These are phyloP conservation scores for Galerina sulciceps DNA, from an alignment of 768 basidiomycete genomes.

Conservation along the genomic window DNA sequence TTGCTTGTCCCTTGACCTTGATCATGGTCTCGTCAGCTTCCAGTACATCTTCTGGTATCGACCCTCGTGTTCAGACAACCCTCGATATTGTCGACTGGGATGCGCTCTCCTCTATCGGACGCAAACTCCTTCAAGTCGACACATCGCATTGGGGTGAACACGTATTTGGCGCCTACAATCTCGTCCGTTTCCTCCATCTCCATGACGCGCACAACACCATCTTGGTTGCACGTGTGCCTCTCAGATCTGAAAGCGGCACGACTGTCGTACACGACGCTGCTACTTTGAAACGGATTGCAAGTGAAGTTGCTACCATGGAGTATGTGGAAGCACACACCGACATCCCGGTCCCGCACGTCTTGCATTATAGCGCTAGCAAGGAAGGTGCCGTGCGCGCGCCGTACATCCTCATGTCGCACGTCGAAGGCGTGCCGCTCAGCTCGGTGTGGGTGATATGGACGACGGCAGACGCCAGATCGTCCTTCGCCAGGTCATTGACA, in stretches of 20 bases:
- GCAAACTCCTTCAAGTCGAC: not conserved
- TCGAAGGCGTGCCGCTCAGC: slow-evolving; percentile 4
- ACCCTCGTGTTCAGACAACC: too few relatives aligned
- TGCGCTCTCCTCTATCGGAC: not conserved
- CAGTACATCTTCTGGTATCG: too few relatives aligned
- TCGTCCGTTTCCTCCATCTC: slow-evolving; percentile 10
- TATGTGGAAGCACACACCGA: not conserved
- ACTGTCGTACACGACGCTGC: not conserved
- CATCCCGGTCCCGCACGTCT: not conserved
- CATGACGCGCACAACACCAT: not conserved
- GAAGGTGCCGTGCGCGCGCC: not conserved
- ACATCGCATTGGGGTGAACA: slow-evolving; percentile 5
- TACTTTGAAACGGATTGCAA: not conserved
- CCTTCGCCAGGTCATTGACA: slow-evolving; percentile 8
- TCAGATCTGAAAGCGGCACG: not conserved
- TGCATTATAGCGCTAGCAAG: not conserved
- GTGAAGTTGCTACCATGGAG: slow-evolving; percentile 11
- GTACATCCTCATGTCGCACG: slow-evolving; percentile 4
- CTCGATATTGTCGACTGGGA: not conserved
- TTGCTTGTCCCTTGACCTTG: too few relatives aligned
- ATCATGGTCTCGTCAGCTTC: too few relatives aligned
- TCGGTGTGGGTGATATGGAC: slow-evolving; percentile 7
- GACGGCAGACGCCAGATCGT: not conserved
- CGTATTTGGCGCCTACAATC: slow-evolving; percentile 1
- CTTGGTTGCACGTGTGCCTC: slow-evolving; percentile 5